Conservation (phyloP, 225 moss, liverwort and hornwort species). For the Climacium dendroides region DNA sequence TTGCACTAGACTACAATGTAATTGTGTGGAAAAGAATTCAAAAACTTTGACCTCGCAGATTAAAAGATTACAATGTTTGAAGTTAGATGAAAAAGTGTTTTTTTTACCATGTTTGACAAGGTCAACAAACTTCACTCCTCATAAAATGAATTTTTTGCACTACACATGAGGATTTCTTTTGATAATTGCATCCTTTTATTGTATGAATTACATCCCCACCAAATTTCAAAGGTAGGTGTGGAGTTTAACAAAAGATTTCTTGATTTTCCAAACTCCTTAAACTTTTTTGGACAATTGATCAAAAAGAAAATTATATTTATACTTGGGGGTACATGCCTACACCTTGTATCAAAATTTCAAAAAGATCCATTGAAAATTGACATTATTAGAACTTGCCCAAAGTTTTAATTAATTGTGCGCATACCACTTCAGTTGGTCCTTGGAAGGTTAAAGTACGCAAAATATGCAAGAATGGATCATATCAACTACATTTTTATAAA, state of each 20-base stretch:
- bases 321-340: rapidly evolving
- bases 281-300: rapidly evolving
- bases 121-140: neutral
- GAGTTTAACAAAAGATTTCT: rapidly evolving
- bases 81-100: neutral
- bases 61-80: neutral
- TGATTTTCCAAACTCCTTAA: rapidly evolving
- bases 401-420: rapidly evolving
- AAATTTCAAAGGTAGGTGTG: neutral
- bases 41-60: rapidly evolving
- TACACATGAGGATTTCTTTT: rapidly evolving
- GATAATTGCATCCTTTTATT: neutral
- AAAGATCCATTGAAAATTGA: no score
- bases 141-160: neutral
- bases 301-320: rapidly evolving
- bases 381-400: rapidly evolving
- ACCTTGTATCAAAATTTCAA: neutral
- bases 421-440: rapidly evolving
- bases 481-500: neutral
- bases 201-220: rapidly evolving
- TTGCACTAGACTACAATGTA: neutral
- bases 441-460: rapidly evolving
- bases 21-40: neutral
- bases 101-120: rapidly evolving
- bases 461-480: neutral